Conservation (phyloP, 2,329 filamentous ascomycete species). For the Ascochyta koolunga region DNA sequence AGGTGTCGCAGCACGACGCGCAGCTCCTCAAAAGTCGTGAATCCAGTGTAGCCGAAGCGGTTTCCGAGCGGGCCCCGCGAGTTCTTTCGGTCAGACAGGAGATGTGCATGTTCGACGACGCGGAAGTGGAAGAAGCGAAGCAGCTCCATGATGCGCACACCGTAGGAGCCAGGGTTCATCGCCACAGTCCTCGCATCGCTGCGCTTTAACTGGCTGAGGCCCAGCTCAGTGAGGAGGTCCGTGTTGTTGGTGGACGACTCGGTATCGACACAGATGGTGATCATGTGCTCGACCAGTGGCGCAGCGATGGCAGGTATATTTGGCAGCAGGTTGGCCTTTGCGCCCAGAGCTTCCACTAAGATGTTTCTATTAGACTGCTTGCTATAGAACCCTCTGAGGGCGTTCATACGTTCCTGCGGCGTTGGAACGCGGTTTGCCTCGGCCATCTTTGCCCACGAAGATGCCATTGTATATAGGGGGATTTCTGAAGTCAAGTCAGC, state of each 20-base stretch:
- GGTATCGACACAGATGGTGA: conserved; percentile 31
- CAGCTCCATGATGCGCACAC: conserved; percentile 24
- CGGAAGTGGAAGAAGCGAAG: conserved; percentile 32
- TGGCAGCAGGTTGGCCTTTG: background rate
- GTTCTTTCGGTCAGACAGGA: conserved; percentile 12
- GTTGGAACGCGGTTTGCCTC: background rate
- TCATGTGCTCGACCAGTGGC: conserved; percentile 16
- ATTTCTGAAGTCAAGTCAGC: background rate
- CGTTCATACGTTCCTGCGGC: background rate
- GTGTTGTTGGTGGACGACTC: conserved; percentile 32
- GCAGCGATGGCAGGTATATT: background rate
- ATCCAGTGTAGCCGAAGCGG: conserved; percentile 29
- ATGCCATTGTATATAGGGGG: background rate
- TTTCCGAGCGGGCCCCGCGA: conserved; percentile 25
- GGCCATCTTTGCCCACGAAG: background rate
- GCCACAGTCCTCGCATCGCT: background rate
- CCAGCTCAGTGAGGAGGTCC: conserved; percentile 31
- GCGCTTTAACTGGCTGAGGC: conserved; percentile 18
- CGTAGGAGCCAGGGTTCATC: conserved; percentile 16
- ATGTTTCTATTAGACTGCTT: background rate
- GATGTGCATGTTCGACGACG: conserved; percentile 26
- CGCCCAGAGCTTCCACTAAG: background rate
- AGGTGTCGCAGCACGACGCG: conserved; percentile 17
- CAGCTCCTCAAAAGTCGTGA: conserved; percentile 20
- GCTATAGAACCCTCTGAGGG: background rate